Evolutionary conservation across 495 filamentous ascomycete genomes (phyloP), one percentile per base, ranked within the genome.

Genomic region (Parathielavia hyrcaniae): DNA sequence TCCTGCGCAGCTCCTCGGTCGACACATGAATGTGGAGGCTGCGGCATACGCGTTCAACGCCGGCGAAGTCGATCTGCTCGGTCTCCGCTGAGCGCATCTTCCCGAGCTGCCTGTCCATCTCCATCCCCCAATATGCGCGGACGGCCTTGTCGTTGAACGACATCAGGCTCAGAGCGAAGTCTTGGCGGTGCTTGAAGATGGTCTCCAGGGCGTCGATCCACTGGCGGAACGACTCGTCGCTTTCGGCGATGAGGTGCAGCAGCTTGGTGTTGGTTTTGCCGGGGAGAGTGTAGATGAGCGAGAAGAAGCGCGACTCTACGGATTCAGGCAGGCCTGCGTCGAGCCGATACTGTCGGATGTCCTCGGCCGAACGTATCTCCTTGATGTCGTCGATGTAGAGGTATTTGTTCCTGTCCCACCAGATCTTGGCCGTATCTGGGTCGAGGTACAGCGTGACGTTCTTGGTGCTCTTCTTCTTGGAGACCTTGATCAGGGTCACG

Each of bases 351-450:
- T 95, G 91, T 46, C 84, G 80, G 36, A 91, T 90, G 67, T 96
- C 89, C n/a, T 82, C 78, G 38, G 89, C 92, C 38, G 84, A 81
- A 52, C 90, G 84, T 44, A 98, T 89, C 60, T 95, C 89, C 62
- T 86, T 86, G 64, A 98, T 91, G 66, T 98, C 90, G 61, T 98
- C 93, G 56, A 98, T 85, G 67, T 95, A 95, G 62, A 98, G 87
- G 17, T 80, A 82, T 60, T 95, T 97, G 5, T 80, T 84, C 16
- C 82, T 81, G 71, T 95, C 86, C 93, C 93, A 98, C 35, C 77
- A 85, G 36, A 97, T 88, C 69, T 89, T 93, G 47, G 86, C 90
- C 7, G 86, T 79, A 51, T 89, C 85, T 20, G 86, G 78, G 64
- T 97, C 88, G 1, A 97, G 78, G 34, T 83, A 80, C 61, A 97